A percentile compares a stretch with the other conserved stretches of the same genome.
These are phyloP conservation scores for Sesbania bispinosa DNA, from an alignment of 306 rosid genomes.

Conservation along the genomic window DNA sequence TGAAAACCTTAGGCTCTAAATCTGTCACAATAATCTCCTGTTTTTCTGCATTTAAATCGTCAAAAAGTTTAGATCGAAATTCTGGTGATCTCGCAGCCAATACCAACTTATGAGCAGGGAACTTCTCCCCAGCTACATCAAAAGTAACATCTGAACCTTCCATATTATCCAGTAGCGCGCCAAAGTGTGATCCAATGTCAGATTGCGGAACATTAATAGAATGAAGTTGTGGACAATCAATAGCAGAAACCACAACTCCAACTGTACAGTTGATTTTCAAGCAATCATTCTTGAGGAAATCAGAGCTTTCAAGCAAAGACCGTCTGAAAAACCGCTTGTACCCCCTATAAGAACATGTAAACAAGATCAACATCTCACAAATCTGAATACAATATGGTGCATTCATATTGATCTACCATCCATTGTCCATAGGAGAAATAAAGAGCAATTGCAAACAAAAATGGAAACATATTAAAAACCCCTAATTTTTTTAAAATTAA, in stretches of 20 bases:
- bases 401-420: not conserved
- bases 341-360: slow-evolving; percentile 53
- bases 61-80: slow-evolving; percentile 47
- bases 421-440: not conserved
- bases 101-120: slow-evolving; percentile 74
- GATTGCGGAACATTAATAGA: slow-evolving; percentile 70
- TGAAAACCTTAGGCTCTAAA: slow-evolving; percentile 78
- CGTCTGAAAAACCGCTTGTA: slow-evolving; percentile 81
- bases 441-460: not conserved
- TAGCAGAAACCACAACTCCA: slow-evolving; percentile 82
- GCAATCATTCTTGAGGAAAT: slow-evolving; percentile 77
- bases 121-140: slow-evolving; percentile 65
- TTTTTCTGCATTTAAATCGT: slow-evolving; percentile 41
- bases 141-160: slow-evolving; percentile 80
- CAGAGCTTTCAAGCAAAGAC: slow-evolving; percentile 63
- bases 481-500: not conserved
- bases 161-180: slow-evolving; percentile 60
- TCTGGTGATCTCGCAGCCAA: slow-evolving; percentile 77
- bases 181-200: slow-evolving; percentile 72
- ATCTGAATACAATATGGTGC: not conserved
- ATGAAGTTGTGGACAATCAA: slow-evolving; percentile 55
- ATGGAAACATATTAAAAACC: not conserved
- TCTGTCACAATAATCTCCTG: slow-evolving; percentile 51
- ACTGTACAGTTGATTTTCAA: slow-evolving; percentile 86
- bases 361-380: not conserved